phyloP scores from a whole-genome alignment of 192 early-diverging fungal genomes.

The Globomyces pollinis-pini region DNA sequence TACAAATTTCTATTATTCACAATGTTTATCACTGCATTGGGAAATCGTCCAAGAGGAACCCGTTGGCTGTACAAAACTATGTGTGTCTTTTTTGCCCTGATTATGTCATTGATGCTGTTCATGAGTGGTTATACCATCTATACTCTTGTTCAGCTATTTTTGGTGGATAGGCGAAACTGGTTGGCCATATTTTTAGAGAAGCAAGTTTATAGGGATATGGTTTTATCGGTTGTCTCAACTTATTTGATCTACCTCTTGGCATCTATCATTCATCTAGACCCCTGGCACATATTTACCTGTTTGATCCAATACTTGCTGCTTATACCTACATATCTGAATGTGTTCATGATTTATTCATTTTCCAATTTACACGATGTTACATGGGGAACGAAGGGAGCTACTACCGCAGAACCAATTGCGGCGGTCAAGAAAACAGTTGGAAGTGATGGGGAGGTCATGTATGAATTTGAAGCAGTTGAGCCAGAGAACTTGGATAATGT shows the following conservation, averaged over 20 bases:
- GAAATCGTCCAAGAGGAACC: conserved; percentile 47
- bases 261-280: conserved; percentile 35
- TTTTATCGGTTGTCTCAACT: conserved; percentile 35
- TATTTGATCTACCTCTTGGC: conserved; percentile 47
- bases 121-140: conserved; percentile 8
- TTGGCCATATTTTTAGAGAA: neutral
- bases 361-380: conserved; percentile 31
- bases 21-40: conserved; percentile 38
- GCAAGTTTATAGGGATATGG: conserved; percentile 23
- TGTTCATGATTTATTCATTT: conserved; percentile 54
- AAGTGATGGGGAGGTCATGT: conserved; percentile 16
- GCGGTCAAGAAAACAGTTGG: conserved; percentile 12
- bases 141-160: conserved; percentile 22
- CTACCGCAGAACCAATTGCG: neutral
- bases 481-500: conserved; percentile 38
- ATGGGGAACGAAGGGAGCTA: conserved; percentile 53
- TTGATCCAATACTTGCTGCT: conserved; percentile 39
- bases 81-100: conserved; percentile 35
- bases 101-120: conserved; percentile 41
- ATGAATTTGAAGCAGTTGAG: conserved; percentile 34
- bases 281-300: conserved; percentile 46
- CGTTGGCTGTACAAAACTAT: conserved; percentile 30
- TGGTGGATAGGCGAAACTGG: conserved; percentile 18
- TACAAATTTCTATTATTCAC: conserved; percentile 37
- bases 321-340: conserved; percentile 38